Percentiles rank a stretch among this genome's conserved stretches.
These are phyloP conservation scores for Moniliophthora roreri DNA, from an alignment of 1,284 basidiomycete genomes.

Conservation along the genomic window DNA sequence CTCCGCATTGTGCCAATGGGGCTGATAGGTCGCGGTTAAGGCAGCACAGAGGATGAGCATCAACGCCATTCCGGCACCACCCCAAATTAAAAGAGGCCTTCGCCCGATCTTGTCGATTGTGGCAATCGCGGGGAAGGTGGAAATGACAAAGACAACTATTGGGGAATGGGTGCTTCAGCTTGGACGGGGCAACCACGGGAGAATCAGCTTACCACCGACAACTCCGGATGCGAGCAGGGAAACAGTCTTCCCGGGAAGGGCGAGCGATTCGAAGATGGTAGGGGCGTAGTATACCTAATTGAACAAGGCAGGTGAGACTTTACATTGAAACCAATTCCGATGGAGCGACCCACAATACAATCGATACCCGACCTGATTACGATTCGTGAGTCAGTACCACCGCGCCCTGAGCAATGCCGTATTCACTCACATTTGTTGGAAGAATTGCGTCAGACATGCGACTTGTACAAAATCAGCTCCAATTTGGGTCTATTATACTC, in stretches of 20 bases:
- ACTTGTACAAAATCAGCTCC: constrained; percentile 9
- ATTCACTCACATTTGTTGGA: constrained; percentile 23
- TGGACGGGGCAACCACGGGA: not conserved
- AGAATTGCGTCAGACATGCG: constrained; percentile 25
- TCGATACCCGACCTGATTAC: constrained; percentile 22
- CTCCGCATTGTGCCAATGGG: constrained; percentile 21
- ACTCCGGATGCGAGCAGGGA: constrained; percentile 25
- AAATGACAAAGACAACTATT: constrained; percentile 22
- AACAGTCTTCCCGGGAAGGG: constrained; percentile 18
- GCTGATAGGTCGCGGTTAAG: constrained; percentile 26
- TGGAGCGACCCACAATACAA: constrained; percentile 15
- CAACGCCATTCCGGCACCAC: constrained; percentile 26
- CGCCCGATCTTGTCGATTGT: constrained; percentile 23
- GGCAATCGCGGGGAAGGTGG: constrained; percentile 23
- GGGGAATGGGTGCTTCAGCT: not conserved
- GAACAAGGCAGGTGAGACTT: not conserved
- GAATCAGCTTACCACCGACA: constrained; percentile 17
- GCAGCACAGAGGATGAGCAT: constrained; percentile 26
- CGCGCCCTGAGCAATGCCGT: not conserved
- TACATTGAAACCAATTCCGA: not conserved
- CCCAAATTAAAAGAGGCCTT: constrained; percentile 22
- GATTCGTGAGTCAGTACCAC: not conserved
- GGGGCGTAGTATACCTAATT: constrained; percentile 23
- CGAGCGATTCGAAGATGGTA: constrained; percentile 22
- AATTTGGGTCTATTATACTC: not conserved